Base-by-base conservation (phyloP, 805 yeast genomes). In the Monosporozyma yasuniensis region DNA sequence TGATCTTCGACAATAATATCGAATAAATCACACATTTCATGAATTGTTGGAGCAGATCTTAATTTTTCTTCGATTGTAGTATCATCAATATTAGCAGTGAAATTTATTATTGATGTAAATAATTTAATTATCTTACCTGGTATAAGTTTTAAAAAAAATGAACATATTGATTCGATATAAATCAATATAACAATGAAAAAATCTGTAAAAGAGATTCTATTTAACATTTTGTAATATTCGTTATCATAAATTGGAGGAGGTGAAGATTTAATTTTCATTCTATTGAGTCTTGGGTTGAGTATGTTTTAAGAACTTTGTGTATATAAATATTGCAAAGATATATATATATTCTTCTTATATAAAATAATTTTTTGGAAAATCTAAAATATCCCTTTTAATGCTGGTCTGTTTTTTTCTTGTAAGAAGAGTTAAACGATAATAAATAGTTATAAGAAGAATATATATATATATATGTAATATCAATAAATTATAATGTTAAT, bases 1-100 rank as follows among this genome's bases (percentile, higher is more conserved):
- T 87, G 90, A 58, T 83, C 86, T 56, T 89, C 90, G 12, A 83
- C 74, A 1, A 69, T 71, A 58, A 84, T 86, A 1, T 89, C 91
- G 61, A 81, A 86, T 1, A 84, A 53, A 1, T 58, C 66, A 51
- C 89, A 84, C 72, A 90, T 79, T 44, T 82, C 82, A 46, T 76
- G 78, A 52, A 90, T 80, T 44, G 73, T 71, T 3, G 68, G 64
- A 16, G 85, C 78, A 42, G 55, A 42, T 22, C 63, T 49, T 28
- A 61, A 44, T 45, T 54, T 48, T 42, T 56, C 56, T 47, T 61
- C 52, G 47, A 49, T 45, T 9, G 53, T 48, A 6, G 56, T 46
- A 44, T 61, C 54, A 54, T 56, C 63, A 3, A 53, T 46, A n/a
- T 52, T 50, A 21, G 51, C 51, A 9, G 61, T 37, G 10, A 48